Evolutionary conservation across 1,284 basidiomycete genomes (phyloP), one percentile per base, ranked within the genome.

Genomic region (Moniliella sp.): DNA sequence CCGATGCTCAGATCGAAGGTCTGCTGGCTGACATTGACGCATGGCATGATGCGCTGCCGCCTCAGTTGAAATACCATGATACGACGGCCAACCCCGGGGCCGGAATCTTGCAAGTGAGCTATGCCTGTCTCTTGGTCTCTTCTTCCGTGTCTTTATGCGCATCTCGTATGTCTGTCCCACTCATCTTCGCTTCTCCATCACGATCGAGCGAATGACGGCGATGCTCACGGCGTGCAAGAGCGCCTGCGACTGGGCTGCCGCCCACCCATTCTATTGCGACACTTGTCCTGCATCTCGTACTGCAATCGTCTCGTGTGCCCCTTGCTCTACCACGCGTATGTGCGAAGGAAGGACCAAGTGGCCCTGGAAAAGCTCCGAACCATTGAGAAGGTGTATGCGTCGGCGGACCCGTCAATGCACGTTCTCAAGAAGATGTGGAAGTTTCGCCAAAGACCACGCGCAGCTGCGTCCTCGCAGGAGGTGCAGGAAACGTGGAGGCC

Each of bases 61-160:
- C 52, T 2, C 34, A 41, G 18, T 54, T 50, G 28, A 28, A 34
- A 10, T 47, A 49, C 0, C 34, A 43, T 16, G 40, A 44, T 4
- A 45, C 49, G n/a, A 32, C 27, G 4, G 40, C 48, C 5, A 25
- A 15, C 3, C 27, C 33, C 5, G 33, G 33, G n/a, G n/a, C 49
- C 4, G 50, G 50, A 13, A 48, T 54, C 32, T 31, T 54, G 30
- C 49, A 54, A 16, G 40, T 52, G 15, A 42, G 37, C 4, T 50
- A 38, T 28, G 43, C 49, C 0, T 51, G 47, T 25, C 31, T 54
- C 15, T 45, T 45, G 42, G 48, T 39, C 45, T 54, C 32, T 50
- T 54, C 36, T 54, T 52, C 41, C 43, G 47, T 12, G 50, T 54
- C 14, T 54, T 54, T 21, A 47, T 54, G 49, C 41, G 50, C 25